Evolutionary conservation across 169 alveolate species (phyloP).

Genomic region (Plasmodium vivax): DNA sequence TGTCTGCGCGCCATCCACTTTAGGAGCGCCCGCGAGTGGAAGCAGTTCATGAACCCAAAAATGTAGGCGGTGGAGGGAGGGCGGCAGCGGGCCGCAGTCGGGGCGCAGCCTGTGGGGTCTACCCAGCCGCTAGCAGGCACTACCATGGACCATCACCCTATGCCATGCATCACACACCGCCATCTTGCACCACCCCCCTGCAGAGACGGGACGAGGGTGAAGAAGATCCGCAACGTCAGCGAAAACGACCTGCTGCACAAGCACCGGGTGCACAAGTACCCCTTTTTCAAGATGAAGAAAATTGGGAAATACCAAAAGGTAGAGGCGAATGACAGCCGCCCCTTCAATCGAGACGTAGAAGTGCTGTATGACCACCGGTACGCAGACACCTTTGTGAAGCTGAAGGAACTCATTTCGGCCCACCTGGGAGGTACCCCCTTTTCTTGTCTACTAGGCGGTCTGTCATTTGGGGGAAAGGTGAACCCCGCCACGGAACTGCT

Average conservation of each 20-base stretch:
- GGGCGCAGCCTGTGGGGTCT: background rate
- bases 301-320: slow-evolving; percentile 27
- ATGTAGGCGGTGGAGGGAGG: background rate
- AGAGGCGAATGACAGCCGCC: background rate
- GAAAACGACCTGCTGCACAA: slow-evolving; percentile 70
- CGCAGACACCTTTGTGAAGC: background rate
- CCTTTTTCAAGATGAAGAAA: slow-evolving; percentile 72
- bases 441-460: background rate
- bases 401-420: slow-evolving; percentile 52
- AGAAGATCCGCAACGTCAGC: slow-evolving; percentile 49
- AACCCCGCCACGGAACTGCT: too few species aligned
- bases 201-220: slow-evolving; percentile 69
- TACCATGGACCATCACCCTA: background rate
- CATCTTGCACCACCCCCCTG: background rate
- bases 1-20: slow-evolving; percentile 49
- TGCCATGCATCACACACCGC: background rate
- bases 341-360: slow-evolving; percentile 49
- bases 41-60: slow-evolving; percentile 70
- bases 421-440: slow-evolving; percentile 17
- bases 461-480: background rate
- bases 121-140: background rate
- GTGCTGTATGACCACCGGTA: slow-evolving; percentile 33
- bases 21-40: slow-evolving; percentile 68
- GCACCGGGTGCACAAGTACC: slow-evolving; percentile 41
- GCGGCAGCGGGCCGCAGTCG: background rate